phyloP scores from a whole-genome alignment of 345 rosid genomes.

The Salix caprea region DNA sequence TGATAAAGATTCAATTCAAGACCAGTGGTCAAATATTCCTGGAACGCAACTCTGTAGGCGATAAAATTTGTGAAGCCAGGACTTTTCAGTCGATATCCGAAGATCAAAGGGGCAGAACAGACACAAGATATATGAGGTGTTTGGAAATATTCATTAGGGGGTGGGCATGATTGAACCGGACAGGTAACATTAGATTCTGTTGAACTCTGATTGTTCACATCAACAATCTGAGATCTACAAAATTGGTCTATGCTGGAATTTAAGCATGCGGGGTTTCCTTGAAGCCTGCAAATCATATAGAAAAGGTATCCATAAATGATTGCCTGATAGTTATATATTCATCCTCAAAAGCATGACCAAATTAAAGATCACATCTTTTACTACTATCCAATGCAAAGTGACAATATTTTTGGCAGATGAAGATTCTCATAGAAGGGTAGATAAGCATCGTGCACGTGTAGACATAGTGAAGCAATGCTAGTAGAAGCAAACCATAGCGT shows the following conservation, averaged over 20 bases:
- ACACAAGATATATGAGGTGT: conserved; percentile 45
- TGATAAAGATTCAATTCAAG: conserved; percentile 51
- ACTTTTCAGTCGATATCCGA: conserved; percentile 87
- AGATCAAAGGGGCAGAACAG: conserved; percentile 74
- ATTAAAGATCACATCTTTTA: background rate
- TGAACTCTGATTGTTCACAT: conserved; percentile 14
- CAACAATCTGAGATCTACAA: conserved; percentile 42
- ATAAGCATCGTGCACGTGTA: conserved; percentile 7
- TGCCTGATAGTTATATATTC: background rate
- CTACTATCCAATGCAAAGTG: background rate
- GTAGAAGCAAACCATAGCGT: conserved; percentile 64
- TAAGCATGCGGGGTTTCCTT: conserved; percentile 74
- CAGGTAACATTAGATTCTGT: conserved; percentile 36
- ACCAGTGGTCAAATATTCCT: conserved; percentile 49
- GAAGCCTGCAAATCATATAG: conserved; percentile 61
- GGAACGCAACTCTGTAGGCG: conserved; percentile 44
- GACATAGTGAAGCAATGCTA: conserved; percentile 5
- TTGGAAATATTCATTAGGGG: conserved; percentile 51
- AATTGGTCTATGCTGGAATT: conserved; percentile 28
- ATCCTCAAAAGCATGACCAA: too few species aligned
- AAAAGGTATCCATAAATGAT: background rate
- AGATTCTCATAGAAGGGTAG: background rate
- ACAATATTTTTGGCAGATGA: background rate
- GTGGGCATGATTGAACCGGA: conserved; percentile 53
- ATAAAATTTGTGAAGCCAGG: conserved; percentile 70